Base-by-base conservation (phyloP, 1,284 basidiomycete species). In the Tylopilus sp. region DNA sequence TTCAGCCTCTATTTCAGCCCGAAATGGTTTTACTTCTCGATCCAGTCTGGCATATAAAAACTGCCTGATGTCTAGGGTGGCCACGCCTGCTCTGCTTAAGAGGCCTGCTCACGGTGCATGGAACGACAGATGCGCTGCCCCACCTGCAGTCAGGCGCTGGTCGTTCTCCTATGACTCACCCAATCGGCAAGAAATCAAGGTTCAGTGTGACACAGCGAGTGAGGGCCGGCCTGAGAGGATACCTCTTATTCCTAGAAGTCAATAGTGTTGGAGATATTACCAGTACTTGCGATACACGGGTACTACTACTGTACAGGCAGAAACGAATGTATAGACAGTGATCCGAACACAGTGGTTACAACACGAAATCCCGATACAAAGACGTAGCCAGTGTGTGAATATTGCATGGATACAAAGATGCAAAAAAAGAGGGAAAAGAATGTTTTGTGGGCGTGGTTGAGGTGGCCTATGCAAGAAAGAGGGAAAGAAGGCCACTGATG, bases 371-470 rank as follows among this genome's bases (percentile, higher is more conserved):
- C 20, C 35, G 48, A 45, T 57, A 57, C 48, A 63, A 48, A 33
- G 15, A 44, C 15, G 29, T 48, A 41, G 42, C 30, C n/a, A 29
- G 29, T 41, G 57, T 28, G 57, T 24, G 29, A n/a, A 24, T 15
- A 12, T 40, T 48, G 31, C 45, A 53, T 57, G 42, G 24, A 59
- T 63, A 57, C 62, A 63, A 48, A 18, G 31, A 37, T 29, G 8
- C 41, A n/a, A 37, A n/a, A 20, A 4, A 37, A 35, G 28, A 7
- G 10, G 14, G 9, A 51, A 41, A 33, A 33, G 51, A 58, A 21
- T 43, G 51, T 42, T 38, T 39, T 39, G 37, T 29, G 21, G 20
- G 15, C 47, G 60, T 57, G 41, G 40, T 46, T 46, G 46, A 58
- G 48, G 44, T 48, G 41, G 14, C 37, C 34, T 47, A 53, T 59